Base-by-base conservation (phyloP, 2,329 filamentous ascomycete species). In the Lachnellula cervina region DNA sequence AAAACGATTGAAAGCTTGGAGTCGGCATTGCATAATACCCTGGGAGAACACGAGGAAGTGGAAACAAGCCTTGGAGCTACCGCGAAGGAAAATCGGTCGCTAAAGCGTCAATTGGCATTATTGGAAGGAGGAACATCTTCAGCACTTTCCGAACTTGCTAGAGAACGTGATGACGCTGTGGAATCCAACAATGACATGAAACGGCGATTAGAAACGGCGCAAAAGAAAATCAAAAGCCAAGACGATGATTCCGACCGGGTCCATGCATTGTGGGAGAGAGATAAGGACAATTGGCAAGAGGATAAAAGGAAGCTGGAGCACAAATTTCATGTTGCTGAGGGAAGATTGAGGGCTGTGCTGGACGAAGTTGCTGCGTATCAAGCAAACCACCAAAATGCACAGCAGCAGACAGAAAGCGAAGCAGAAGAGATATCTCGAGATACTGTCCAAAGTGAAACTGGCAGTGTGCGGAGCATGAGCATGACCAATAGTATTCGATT, bases 51-150 rank as follows among this genome's bases (percentile, higher is more conserved):
- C 61, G 91, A 96, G 58, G 72, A 79, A 0, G 73, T 95, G 8
- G 81, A 84, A 58, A 77, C 79, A 21, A 83, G 79, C 42, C 68
- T 91, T 1, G 74, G 83, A 1, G 78, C 79, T 16, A 84, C 80
- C 4, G 78, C 81, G 35, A 93, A 90, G 69, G 93, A 99, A 69
- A 86, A 77, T 56, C 84, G 90, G 28, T 88, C 87, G 2, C 75
- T 93, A 19, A 94, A 94, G 71, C 87, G 90, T 43, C 92, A 97
- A 70, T 76, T 97, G 59, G 84, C 92, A 52, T 78, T 95, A 47
- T 78, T 97, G 5, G 94, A 99, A 71, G 90, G 89, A 44, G 93
- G 92, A 14, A 91, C 90, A 0, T 87, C 90, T 3, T 92, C 90
- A 13, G 92, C 92, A 1, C 77, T 97, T 9, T 86, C 89, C 49